phyloP scores from a whole-genome alignment of 2,329 filamentous ascomycete genomes.

The Penicillium sp. region DNA sequence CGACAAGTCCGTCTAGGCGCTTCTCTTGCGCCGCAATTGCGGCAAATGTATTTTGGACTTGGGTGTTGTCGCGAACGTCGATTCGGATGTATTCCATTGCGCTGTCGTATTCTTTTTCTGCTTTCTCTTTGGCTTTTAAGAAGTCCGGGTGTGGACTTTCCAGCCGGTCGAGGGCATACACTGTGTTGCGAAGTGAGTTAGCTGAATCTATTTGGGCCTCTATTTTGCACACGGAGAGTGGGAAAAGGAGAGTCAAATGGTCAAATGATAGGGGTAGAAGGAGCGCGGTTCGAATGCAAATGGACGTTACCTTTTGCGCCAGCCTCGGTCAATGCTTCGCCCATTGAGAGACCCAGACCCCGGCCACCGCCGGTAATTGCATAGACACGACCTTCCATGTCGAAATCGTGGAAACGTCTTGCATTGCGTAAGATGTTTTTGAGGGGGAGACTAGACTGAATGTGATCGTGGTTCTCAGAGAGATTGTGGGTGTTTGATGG shows the following conservation, averaged over 20 bases:
- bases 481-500: conserved; percentile 12
- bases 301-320: conserved; percentile 39
- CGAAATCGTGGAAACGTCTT: conserved; percentile 39
- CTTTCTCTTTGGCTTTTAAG: conserved; percentile 32
- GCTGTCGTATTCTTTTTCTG: conserved; percentile 33
- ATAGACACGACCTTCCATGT: conserved; percentile 37
- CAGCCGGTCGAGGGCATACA: conserved; percentile 46
- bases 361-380: conserved; percentile 41
- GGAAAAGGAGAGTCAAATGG: no score
- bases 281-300: no score
- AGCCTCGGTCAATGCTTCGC: conserved; percentile 44
- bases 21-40: conserved; percentile 30
- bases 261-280: no score
- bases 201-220: background rate
- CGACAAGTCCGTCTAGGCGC: conserved; percentile 39
- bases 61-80: conserved; percentile 40
- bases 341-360: conserved; percentile 42
- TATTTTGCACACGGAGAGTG: no score
- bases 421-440: conserved; percentile 18
- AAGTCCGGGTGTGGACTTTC: conserved; percentile 42
- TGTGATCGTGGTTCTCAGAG: conserved; percentile 22
- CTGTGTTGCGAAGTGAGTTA: conserved; percentile 11
- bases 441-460: conserved; percentile 27
- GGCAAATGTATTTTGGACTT: conserved; percentile 32
- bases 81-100: conserved; percentile 43